These are phyloP conservation scores for Massarina eburnea DNA, from an alignment of 2,329 filamentous ascomycete genomes.

Conservation along the genomic window DNA sequence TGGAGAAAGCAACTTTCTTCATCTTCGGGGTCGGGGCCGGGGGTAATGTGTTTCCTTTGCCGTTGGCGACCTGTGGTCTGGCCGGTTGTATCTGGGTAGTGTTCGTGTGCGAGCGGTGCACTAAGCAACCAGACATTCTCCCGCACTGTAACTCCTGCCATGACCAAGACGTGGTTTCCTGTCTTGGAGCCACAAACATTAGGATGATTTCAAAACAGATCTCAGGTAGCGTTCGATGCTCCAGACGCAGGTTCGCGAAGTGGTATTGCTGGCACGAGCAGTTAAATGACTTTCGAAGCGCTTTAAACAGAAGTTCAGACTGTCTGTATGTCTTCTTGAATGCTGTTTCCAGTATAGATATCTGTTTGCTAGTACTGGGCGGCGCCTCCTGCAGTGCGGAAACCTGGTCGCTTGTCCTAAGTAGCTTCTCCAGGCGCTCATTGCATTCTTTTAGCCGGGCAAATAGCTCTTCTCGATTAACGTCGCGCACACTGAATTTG, in stretches of 20 bases:
- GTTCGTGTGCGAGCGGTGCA: background rate
- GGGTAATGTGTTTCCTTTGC: background rate
- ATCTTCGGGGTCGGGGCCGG: background rate
- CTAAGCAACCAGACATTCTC: conserved; percentile 10
- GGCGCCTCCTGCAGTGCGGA: conserved; percentile 10
- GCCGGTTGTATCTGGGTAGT: background rate
- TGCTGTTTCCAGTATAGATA: conserved; percentile 7
- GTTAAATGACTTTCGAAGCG: conserved; percentile 19
- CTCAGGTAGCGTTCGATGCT: conserved; percentile 21
- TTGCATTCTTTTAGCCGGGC: conserved; percentile 20
- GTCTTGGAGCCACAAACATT: conserved; percentile 12
- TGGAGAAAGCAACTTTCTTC: conserved; percentile 9
- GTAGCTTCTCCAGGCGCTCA: conserved; percentile 19
- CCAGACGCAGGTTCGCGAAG: conserved; percentile 21
- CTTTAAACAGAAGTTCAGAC: conserved; percentile 17
- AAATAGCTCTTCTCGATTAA: conserved; percentile 14
- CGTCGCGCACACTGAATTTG: conserved; percentile 19
- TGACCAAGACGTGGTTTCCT: conserved; percentile 10
- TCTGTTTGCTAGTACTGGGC: conserved; percentile 8
- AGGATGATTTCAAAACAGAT: conserved; percentile 22
- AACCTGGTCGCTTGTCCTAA: conserved; percentile 18
- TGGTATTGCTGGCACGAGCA: conserved; percentile 24
- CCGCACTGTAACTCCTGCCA: conserved; percentile 19
- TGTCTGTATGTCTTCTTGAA: conserved; percentile 15
- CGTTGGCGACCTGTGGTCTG: background rate